Evolutionary conservation across 1,284 basidiomycete genomes (phyloP).

Genomic region (Vanrija sp.): DNA sequence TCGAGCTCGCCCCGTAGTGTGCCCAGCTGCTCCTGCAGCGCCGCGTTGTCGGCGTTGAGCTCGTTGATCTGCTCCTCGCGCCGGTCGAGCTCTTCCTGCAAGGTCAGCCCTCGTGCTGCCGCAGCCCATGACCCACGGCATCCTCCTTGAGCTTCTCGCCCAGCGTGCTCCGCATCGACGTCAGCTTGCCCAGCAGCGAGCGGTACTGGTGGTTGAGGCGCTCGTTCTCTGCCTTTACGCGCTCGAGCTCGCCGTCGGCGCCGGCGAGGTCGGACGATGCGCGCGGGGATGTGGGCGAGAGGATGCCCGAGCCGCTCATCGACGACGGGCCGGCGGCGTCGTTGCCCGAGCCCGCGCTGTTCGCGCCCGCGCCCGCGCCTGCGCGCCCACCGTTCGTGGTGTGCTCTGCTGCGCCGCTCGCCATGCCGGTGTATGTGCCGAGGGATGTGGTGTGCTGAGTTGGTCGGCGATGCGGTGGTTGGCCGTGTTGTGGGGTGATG

Average conservation of each 20-base stretch:
- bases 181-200: conserved; percentile 79
- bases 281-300: conserved; percentile 11
- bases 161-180: conserved; percentile 85
- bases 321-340: conserved; percentile 4
- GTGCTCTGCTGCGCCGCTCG: conserved; percentile 3
- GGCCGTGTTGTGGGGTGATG: not conserved
- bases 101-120: not conserved
- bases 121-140: conserved; percentile 58
- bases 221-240: conserved; percentile 71
- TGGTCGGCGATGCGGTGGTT: no score
- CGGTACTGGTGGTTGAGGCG: conserved; percentile 77
- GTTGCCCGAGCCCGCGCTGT: no score
- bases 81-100: conserved; percentile 90
- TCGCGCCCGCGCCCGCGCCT: not conserved
- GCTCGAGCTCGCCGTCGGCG: conserved; percentile 48
- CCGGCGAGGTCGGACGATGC: conserved; percentile 9
- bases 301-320: not conserved
- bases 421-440: not conserved
- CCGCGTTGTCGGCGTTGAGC: conserved; percentile 69
- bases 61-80: conserved; percentile 74
- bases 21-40: conserved; percentile 63
- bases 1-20: conserved; percentile 74
- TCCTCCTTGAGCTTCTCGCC: conserved; percentile 94
- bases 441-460: not conserved
- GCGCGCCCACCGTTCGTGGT: conserved; percentile 1